Evolutionary conservation across 2,329 filamentous ascomycete species (phyloP), one percentile per base, ranked within the genome.

Genomic region (Endocalyx cinctus): DNA sequence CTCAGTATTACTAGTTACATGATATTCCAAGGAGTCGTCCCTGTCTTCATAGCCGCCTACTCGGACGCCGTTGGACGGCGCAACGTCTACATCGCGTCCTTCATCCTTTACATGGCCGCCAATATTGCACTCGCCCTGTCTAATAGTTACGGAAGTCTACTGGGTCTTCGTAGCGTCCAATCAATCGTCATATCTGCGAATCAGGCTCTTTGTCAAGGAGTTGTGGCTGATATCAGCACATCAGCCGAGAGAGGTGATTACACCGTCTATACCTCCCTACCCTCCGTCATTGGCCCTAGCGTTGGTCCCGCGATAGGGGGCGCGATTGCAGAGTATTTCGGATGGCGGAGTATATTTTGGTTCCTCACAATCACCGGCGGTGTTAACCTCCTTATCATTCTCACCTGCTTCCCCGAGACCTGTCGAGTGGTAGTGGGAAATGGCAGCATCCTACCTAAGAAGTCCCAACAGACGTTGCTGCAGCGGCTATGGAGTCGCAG

Each of bases 171-270:
- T 5, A 63, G 62, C 39, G 39, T 74, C 6, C 71, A 76, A 39
- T 69, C 64, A 10, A 57, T 63, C 0, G 70, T 72, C 0, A 69
- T 64, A 36, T 70, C 66, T 29, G 68, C 69, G 0, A 76, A 72
- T 0, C 60, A 77, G 14, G 67, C 76, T 0, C 56, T 82, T 2
- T 48, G 45, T 17, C 43, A 46, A 15, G 75, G 66, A 0, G 65
- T 79, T 2, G 66, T 79, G 4, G 69, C 69, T 1, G 77, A 82
- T 41, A 61, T 78, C 6, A 64, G 66, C 2, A 74, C 72, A 0
- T 64, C 66, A 6, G 62, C 65, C 0, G 74, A 82, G 47, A 60
- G 77, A 27, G 72, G 72, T 8, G 55, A 62, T 16, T 72, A 72
- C 47, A 64, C 75, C 31, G 72, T 62, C 25, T 67, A 62, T 47